Evolutionary conservation across 805 yeast species (phyloP).

Genomic region (Myxozyma melibiosi): DNA sequence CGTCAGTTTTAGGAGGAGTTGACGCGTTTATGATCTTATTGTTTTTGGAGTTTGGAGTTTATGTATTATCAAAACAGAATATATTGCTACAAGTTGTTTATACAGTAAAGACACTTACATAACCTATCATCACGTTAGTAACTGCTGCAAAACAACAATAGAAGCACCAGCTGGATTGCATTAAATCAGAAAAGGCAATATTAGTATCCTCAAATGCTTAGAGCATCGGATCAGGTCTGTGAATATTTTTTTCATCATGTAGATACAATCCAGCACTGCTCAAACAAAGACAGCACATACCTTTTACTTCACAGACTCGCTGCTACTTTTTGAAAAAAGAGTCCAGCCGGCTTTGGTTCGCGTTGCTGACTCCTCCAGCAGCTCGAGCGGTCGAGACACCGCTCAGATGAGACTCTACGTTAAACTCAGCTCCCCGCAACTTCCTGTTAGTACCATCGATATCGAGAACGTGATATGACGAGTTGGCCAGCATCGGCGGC

Average conservation of each 20-base stretch:
- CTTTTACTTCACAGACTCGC: not conserved
- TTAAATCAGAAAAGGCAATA: conserved; percentile 20
- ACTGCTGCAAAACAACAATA: not conserved
- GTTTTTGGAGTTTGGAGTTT: not conserved
- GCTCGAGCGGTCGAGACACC: not conserved
- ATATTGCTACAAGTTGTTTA: not conserved
- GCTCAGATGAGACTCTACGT: conserved; percentile 8
- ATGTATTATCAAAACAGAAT: not conserved
- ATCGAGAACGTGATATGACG: conserved; percentile 20
- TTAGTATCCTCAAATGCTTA: conserved; percentile 30
- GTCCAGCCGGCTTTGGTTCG: conserved; percentile 19
- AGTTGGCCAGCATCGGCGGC: conserved; percentile 16
- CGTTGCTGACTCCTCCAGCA: conserved; percentile 7
- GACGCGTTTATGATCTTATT: not conserved
- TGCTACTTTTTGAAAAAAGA: conserved; percentile 8
- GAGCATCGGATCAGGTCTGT: conserved; percentile 37
- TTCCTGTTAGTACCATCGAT: conserved; percentile 2
- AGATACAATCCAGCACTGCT: not conserved
- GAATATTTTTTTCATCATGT: conserved; percentile 33
- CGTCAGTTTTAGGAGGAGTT: not conserved
- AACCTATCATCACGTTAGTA: not conserved
- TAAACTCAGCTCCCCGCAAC: not conserved
- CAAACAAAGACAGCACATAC: conserved; percentile 15
- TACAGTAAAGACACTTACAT: not conserved
- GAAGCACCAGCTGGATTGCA: not conserved